Conservation (phyloP, 2,329 filamentous ascomycete genomes). For the Parasarocladium wereldwijsianum region DNA sequence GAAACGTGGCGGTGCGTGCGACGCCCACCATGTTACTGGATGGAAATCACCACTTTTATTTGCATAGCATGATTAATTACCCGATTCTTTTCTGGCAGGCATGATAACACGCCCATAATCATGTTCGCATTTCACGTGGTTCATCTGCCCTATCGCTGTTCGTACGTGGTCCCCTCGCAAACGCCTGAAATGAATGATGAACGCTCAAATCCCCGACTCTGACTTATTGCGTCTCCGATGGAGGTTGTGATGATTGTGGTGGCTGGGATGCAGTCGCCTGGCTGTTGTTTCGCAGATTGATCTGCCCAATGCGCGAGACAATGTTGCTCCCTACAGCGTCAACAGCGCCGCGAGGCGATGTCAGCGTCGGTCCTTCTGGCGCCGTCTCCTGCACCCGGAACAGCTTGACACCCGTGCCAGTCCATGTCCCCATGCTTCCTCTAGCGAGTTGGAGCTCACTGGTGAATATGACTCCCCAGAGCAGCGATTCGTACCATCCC, state of each 20-base stretch:
- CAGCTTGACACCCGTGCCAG: constrained; percentile 72
- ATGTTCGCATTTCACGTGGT: too few relatives aligned
- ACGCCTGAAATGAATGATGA: too few relatives aligned
- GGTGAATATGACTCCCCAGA: constrained; percentile 89
- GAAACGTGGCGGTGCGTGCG: constrained; percentile 5
- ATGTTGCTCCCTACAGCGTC: constrained; percentile 87
- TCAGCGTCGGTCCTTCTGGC: constrained; percentile 63
- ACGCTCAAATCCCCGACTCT: too few relatives aligned
- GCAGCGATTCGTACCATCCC: constrained; percentile 88
- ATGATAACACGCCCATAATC: too few relatives aligned
- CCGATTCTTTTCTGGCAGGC: too few relatives aligned
- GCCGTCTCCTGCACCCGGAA: constrained; percentile 83
- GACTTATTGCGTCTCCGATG: too few relatives aligned
- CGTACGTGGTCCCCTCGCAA: too few relatives aligned
- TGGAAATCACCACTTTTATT: too few relatives aligned
- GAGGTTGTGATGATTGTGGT: not conserved
- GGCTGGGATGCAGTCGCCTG: constrained; percentile 11
- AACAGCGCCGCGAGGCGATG: constrained; percentile 77
- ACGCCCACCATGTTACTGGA: too few relatives aligned
- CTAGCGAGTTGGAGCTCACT: constrained; percentile 78
- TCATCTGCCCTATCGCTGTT: too few relatives aligned
- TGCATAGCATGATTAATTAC: too few relatives aligned
- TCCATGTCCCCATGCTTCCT: constrained; percentile 88
- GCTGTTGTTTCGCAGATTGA: constrained; percentile 58
- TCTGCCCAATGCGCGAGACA: constrained; percentile 70